Base-by-base conservation (phyloP, 2,329 filamentous ascomycete genomes). In the Stemphylium beticola region DNA sequence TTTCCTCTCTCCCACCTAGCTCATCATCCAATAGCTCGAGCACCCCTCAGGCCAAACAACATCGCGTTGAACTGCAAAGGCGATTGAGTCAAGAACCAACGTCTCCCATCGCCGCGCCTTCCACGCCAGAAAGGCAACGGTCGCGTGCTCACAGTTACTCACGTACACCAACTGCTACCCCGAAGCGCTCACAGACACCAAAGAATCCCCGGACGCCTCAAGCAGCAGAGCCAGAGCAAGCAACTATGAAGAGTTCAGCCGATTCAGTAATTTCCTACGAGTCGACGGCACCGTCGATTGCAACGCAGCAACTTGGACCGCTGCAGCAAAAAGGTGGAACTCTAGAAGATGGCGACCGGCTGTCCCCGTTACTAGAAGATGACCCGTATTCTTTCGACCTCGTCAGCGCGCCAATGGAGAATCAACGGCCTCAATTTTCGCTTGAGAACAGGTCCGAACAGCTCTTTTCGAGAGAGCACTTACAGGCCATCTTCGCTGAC, bases 381-480 rank as follows among this genome's bases (percentile, higher is more conserved):
- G 82, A 85, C 53, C 81, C 82, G 10, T 72, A 74, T 36, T 83
- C 79, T 0, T 85, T 82, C 62, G 82, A 85, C 60, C 76, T 87
- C 1, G 69, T 86, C 4, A 77, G 77, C 14, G 77, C 79, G 53
- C 43, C 68, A 53, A 47, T 74, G 59, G 39, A 58, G 58, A 49
- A 74, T 41, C 51, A 49, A 8, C 55, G 47, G 29, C 71, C 65
- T 15, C 59, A 67, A 46, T 84, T 85, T 65, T 84, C 83, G 2
- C 76, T 91, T 0, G 89, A 91, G 71, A 76, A 78, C n/a, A 82
- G 85, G 39, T 85, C 87, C 0, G 85, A 89, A 53, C 78, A 85
- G 11, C 76, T 92, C 32, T 87, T 91, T 65, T 90, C 87, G 0
- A 78, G 74, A 14, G 82, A 86, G 46, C 89, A 92, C 73, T 77